Base-by-base conservation (phyloP, 768 basidiomycete species). In the Antrodiella citrinella region DNA sequence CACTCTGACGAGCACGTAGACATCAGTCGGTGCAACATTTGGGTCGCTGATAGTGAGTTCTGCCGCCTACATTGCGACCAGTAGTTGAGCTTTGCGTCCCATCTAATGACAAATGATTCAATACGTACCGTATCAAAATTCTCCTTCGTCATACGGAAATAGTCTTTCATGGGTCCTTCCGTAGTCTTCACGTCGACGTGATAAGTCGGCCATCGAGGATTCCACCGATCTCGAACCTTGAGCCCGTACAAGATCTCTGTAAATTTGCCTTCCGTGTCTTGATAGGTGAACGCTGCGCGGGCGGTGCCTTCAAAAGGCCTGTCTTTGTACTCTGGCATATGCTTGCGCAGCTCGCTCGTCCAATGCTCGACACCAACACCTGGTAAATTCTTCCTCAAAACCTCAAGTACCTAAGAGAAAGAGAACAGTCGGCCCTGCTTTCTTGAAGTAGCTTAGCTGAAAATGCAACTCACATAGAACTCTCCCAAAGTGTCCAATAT, bases 181-280 rank as follows among this genome's bases (percentile, higher is more conserved):
- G 64, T 61, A 1, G 63, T 48, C 52, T 65, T 65, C 45, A 65
- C 62, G 48, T 65, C 64, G 19, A 65, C 51, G 41, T 65, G 52
- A 46, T 61, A 65, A 21, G 41, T 52, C 5, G 63, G 63, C 59
- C 62, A 60, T 9, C 35, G 49, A 13, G 44, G 54, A 1, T 48
- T 48, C 61, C 60, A 63, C n/a, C 5, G 10, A 1, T 54, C 24
- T 15, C 22, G 45, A 26, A 50, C 48, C 43, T 52, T 52, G 4
- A 49, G 30, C 3, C 62, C 58, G 19, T 53, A 57, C 45, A 58
- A 47, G 7, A 23, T 18, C 13, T 47, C 50, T 5, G 64, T 65
- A 21, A 65, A 44, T 1, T 45, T 26, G n/a, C 63, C 63, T 1
- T 46, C 23, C 4, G 23, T 24, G 35, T 65, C 64, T 4, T 12